A percentile compares a stretch with the other conserved stretches of the same genome.
phyloP scores from a whole-genome alignment of 2,329 filamentous ascomycete genomes.

The Arthrobotrys pseudoclavata region DNA sequence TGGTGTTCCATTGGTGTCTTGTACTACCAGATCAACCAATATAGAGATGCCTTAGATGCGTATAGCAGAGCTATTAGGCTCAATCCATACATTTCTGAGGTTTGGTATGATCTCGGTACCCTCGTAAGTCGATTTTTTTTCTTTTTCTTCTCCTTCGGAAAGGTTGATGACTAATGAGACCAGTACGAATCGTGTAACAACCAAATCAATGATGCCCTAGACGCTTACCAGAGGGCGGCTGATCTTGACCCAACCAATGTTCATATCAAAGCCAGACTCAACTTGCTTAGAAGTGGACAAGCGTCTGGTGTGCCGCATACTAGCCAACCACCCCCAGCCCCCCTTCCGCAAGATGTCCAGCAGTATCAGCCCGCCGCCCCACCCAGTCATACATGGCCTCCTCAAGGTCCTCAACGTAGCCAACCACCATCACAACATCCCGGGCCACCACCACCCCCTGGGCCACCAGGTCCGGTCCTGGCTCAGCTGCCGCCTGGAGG shows the following conservation, averaged over 20 bases:
- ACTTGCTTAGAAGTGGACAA: conserved; percentile 86
- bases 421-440: conserved; percentile 75
- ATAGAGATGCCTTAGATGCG: conserved; percentile 95
- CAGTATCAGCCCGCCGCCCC: conserved; percentile 88
- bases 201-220: conserved; percentile 94
- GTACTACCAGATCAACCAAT: conserved; percentile 99
- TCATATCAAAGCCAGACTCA: conserved; percentile 94
- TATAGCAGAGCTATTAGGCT: conserved; percentile 96
- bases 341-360: conserved; percentile 86
- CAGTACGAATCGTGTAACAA: conserved; percentile 99
- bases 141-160: conserved; percentile 48
- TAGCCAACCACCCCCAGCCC: conserved; percentile 75
- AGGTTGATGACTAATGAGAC: conserved; percentile 49
- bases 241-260: conserved; percentile 93
- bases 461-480: conserved; percentile 66
- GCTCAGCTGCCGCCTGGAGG: conserved; percentile 66
- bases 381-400: conserved; percentile 72
- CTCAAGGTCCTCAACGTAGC: conserved; percentile 80
- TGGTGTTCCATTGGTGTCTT: conserved; percentile 99
- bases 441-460: conserved; percentile 65
- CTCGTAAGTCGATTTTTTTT: conserved; percentile 75
- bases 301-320: conserved; percentile 79
- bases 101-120: conserved; percentile 98
- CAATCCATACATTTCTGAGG: conserved; percentile 98
- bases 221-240: conserved; percentile 93